phyloP scores from a whole-genome alignment of 768 basidiomycete species.

The Lactarius sanguifluus region DNA sequence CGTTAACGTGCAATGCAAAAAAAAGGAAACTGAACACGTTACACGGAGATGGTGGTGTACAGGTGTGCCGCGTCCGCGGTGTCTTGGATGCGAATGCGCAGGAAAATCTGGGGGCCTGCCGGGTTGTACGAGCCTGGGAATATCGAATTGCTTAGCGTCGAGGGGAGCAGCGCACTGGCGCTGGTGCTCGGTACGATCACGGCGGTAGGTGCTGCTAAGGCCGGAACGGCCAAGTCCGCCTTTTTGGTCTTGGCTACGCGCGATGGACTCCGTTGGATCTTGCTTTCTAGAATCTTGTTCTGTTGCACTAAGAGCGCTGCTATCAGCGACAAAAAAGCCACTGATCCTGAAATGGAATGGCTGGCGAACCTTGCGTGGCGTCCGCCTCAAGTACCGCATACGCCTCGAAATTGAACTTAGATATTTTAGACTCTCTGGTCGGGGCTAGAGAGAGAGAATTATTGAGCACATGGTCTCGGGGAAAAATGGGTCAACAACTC shows the following conservation, averaged over 20 bases:
- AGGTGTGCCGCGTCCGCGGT: conserved; percentile 81
- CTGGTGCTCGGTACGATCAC: conserved; percentile 25
- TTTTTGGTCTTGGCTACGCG: conserved; percentile 63
- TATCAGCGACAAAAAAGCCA: background rate
- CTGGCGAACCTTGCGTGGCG: conserved; percentile 57
- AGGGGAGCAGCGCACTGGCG: conserved; percentile 33
- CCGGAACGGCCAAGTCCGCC: conserved; percentile 42
- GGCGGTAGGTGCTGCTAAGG: conserved; percentile 34
- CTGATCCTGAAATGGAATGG: background rate
- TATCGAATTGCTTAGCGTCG: conserved; percentile 36
- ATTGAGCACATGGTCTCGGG: background rate
- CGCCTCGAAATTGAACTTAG: conserved; percentile 86
- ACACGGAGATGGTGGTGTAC: conserved; percentile 91
- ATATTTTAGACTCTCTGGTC: conserved; percentile 80
- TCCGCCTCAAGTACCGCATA: conserved; percentile 86
- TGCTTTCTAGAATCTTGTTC: conserved; percentile 74
- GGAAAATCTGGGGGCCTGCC: conserved; percentile 77
- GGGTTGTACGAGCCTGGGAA: conserved; percentile 69
- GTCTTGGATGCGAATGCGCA: conserved; percentile 79
- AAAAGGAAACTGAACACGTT: conserved; percentile 38
- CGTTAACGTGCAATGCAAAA: background rate
- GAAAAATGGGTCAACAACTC: conserved; percentile 36
- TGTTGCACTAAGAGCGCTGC: conserved; percentile 53
- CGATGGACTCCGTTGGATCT: conserved; percentile 82
- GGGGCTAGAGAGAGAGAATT: conserved; percentile 59